A percentile compares a stretch with the other conserved stretches of the same genome.
Conservation (phyloP, 2,329 filamentous ascomycete species). For the Cladosporium sp. region DNA sequence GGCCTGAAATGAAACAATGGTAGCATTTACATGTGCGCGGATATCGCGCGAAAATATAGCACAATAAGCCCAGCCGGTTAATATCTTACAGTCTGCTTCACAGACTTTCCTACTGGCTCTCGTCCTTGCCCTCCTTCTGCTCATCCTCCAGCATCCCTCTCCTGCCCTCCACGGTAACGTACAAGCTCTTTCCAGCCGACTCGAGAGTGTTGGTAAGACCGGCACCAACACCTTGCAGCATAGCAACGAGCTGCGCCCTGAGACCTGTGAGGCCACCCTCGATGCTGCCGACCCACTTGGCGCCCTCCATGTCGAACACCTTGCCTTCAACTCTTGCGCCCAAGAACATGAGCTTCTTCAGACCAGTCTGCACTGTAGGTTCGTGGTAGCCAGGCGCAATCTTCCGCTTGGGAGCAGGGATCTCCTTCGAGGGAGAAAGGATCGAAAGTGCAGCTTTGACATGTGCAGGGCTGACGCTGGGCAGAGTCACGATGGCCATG, state of each 20-base stretch:
- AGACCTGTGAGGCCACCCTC: constrained; percentile 76
- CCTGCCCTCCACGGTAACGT: constrained; percentile 81
- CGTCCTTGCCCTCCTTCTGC: constrained; percentile 26
- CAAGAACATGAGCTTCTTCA: constrained; percentile 82
- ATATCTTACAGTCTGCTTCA: constrained; percentile 8
- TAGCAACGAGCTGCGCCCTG: constrained; percentile 71
- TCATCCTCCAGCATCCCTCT: constrained; percentile 78
- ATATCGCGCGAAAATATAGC: background rate
- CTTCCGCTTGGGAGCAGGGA: constrained; percentile 72
- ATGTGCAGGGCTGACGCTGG: constrained; percentile 76
- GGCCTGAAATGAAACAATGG: background rate
- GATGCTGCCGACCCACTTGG: constrained; percentile 70
- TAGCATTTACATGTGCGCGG: background rate
- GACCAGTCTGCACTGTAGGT: constrained; percentile 67
- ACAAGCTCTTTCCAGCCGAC: constrained; percentile 73
- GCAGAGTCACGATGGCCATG: constrained; percentile 74
- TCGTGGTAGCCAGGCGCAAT: constrained; percentile 81
- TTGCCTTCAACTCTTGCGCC: constrained; percentile 83
- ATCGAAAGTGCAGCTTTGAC: constrained; percentile 76
- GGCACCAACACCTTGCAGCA: constrained; percentile 76
- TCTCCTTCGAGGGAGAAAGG: constrained; percentile 67
- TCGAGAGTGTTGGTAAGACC: constrained; percentile 76
- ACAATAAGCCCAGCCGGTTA: background rate
- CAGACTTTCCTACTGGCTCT: constrained; percentile 1
- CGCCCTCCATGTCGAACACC: constrained; percentile 72